Percentiles rank a stretch among this genome's conserved stretches.
Conservation (phyloP, 2,329 filamentous ascomycete genomes). For the Clonostachys rosea region DNA sequence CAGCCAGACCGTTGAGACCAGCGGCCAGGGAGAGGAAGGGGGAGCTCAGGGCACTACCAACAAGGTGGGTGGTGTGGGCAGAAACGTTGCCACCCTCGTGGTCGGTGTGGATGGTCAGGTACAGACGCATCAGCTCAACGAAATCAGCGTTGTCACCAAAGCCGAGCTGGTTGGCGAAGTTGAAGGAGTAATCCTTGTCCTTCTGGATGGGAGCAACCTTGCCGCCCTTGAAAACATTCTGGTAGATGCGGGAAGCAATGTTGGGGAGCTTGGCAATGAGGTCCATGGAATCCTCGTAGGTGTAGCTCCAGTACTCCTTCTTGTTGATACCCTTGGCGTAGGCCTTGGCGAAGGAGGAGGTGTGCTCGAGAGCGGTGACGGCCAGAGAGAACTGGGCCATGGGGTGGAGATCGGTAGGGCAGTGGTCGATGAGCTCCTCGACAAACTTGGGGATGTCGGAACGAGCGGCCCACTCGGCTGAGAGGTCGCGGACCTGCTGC, state of each 20-base stretch:
- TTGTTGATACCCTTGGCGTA: constrained; percentile 99
- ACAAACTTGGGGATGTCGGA: constrained; percentile 97
- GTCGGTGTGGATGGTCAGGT: constrained; percentile 99
- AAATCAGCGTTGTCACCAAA: constrained; percentile 95
- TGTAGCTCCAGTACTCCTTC: constrained; percentile 99
- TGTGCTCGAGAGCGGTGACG: constrained; percentile 96
- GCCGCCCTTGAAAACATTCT: constrained; percentile 99
- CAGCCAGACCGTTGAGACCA: constrained; percentile 96
- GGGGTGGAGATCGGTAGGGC: constrained; percentile 96
- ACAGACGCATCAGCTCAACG: constrained; percentile 95
- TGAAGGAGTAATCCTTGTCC: constrained; percentile 99
- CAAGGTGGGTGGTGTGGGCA: constrained; percentile 97
- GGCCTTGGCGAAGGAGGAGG: constrained; percentile 95
- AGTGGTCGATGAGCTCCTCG: constrained; percentile 99
- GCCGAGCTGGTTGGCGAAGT: constrained; percentile 99
- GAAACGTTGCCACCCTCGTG: constrained; percentile 99
- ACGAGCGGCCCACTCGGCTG: constrained; percentile 97
- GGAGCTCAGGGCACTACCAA: constrained; percentile 93
- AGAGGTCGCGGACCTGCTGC: constrained; percentile 97
- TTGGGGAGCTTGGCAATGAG: constrained; percentile 99
- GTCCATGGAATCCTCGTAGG: constrained; percentile 99
- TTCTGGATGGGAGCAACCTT: constrained; percentile 95
- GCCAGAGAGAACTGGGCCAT: constrained; percentile 99
- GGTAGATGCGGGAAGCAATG: constrained; percentile 98
- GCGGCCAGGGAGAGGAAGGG: constrained; percentile 95